Percentiles rank a stretch among this genome's conserved stretches.
These are phyloP conservation scores for Venturia aucupariae DNA, from an alignment of 2,329 filamentous ascomycete genomes.

Conservation along the genomic window DNA sequence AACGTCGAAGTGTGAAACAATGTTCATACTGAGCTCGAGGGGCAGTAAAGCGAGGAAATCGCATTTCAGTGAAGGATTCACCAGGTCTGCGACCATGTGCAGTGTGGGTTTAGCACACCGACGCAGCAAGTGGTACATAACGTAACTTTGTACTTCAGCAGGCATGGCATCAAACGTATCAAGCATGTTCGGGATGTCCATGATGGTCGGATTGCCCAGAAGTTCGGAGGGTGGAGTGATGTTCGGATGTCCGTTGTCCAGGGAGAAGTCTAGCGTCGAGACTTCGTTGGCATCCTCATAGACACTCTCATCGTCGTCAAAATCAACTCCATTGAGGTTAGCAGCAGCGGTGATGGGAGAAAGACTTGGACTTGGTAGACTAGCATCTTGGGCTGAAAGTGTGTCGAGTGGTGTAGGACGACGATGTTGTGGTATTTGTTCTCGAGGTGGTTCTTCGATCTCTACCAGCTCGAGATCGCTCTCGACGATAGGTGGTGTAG, in stretches of 20 bases:
- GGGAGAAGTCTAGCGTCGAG: slow-evolving; percentile 27
- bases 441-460: slow-evolving; percentile 30
- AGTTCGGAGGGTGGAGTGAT: background rate
- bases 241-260: slow-evolving; percentile 2
- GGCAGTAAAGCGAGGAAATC: slow-evolving; percentile 83
- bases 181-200: slow-evolving; percentile 78
- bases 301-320: slow-evolving; percentile 20
- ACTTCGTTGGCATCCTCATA: slow-evolving; percentile 26
- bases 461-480: slow-evolving; percentile 54
- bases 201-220: slow-evolving; percentile 36
- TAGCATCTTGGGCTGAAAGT: slow-evolving; percentile 73
- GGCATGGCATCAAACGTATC: slow-evolving; percentile 88
- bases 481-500: slow-evolving; percentile 59
- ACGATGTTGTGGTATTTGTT: slow-evolving; percentile 14
- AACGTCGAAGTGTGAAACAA: slow-evolving; percentile 77
- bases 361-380: slow-evolving; percentile 85
- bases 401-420: slow-evolving; percentile 52
- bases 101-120: slow-evolving; percentile 81
- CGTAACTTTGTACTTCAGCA: slow-evolving; percentile 82
- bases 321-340: slow-evolving; percentile 21
- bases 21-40: slow-evolving; percentile 75
- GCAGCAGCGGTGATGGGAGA: slow-evolving; percentile 83
- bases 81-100: slow-evolving; percentile 78
- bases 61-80: slow-evolving; percentile 90
- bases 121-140: slow-evolving; percentile 92